Base-by-base conservation (phyloP, 2,329 filamentous ascomycete species). In the Trichophaea hybrida region DNA sequence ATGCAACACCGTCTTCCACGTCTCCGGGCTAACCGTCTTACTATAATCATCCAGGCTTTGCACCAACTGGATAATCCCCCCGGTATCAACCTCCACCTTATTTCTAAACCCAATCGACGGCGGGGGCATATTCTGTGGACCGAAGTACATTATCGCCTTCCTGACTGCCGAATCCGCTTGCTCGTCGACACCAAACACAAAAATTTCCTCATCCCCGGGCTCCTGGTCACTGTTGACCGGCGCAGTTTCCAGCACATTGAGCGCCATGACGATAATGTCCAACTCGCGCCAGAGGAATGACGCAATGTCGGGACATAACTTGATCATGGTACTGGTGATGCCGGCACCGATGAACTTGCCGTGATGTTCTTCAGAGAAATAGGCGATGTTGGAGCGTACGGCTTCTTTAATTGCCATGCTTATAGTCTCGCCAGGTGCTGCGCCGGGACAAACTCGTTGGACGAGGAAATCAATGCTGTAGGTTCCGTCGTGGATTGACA, bases 141-240 rank as follows among this genome's bases (percentile, higher is more conserved):
- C 85, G 67, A 89, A 90, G 65, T 83, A 85, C 83, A 83, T 79
- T 63, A 89, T 78, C 70, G 84, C 88, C 74, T 89, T 90, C 62
- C 87, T 78, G 1, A 83, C 84, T 79, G 90, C 85, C 0, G 84
- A 86, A 69, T 91, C 87, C 1, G 87, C 86, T 70, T 89, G 83
- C 70, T 93, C 87, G 67, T 90, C 87, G 4, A 89, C 77, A n/a
- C 77, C 78, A 80, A 63, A 77, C 75, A 46, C 55, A 59, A 61
- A 52, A 32, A 62, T 54, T 66, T 74, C 73, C 63, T 71, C 68
- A 55, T 57, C 57, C 60, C 58, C 61, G 44, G 65, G 12, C 64
- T 62, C 43, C 70, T 59, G 59, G 32, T 67, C 38, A 66, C 64
- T 64, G 59, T 62, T 57, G 5, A 63, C 59, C 2, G 58, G 60